Evolutionary conservation across 495 filamentous ascomycete genomes (phyloP).

Genomic region (Penicillium paradoxum): DNA sequence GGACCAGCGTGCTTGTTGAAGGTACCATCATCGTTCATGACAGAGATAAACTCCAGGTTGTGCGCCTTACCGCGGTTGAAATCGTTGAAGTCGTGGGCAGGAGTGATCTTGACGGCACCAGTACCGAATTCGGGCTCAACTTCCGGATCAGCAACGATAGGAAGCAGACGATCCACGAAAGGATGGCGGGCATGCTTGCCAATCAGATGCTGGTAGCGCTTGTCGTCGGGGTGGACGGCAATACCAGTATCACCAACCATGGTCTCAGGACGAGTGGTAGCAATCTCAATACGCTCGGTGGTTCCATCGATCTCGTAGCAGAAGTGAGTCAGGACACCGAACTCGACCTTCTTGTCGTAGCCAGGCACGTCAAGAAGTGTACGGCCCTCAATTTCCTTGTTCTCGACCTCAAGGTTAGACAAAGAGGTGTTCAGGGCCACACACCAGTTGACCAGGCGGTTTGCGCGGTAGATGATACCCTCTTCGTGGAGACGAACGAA

Average conservation of each 20-base stretch:
- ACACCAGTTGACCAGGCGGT: conserved; percentile 77
- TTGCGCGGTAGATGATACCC: conserved; percentile 70
- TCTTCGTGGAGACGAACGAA: conserved; percentile 71
- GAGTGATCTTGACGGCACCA: conserved; percentile 76
- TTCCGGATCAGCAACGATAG: conserved; percentile 65
- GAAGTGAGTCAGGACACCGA: conserved; percentile 66
- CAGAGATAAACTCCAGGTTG: conserved; percentile 49
- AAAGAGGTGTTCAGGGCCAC: conserved; percentile 67
- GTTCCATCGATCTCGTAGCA: conserved; percentile 63
- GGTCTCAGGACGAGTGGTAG: conserved; percentile 76
- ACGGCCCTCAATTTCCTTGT: conserved; percentile 64
- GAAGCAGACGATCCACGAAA: conserved; percentile 60
- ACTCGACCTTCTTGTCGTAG: conserved; percentile 65
- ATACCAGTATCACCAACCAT: conserved; percentile 76
- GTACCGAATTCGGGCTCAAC: conserved; percentile 75
- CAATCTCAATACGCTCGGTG: conserved; percentile 65
- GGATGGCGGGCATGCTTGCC: conserved; percentile 69
- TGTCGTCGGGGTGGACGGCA: conserved; percentile 71
- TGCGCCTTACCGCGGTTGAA: conserved; percentile 66
- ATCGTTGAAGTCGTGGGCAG: conserved; percentile 75
- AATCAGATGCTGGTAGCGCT: conserved; percentile 57
- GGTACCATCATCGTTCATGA: conserved; percentile 56
- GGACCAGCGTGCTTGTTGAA: conserved; percentile 60
- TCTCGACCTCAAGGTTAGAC: conserved; percentile 70
- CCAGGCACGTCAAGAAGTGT: conserved; percentile 63